A percentile compares a stretch with the other conserved stretches of the same genome.
Conservation (phyloP, 768 basidiomycete species). For the Neoboletus magnificus region DNA sequence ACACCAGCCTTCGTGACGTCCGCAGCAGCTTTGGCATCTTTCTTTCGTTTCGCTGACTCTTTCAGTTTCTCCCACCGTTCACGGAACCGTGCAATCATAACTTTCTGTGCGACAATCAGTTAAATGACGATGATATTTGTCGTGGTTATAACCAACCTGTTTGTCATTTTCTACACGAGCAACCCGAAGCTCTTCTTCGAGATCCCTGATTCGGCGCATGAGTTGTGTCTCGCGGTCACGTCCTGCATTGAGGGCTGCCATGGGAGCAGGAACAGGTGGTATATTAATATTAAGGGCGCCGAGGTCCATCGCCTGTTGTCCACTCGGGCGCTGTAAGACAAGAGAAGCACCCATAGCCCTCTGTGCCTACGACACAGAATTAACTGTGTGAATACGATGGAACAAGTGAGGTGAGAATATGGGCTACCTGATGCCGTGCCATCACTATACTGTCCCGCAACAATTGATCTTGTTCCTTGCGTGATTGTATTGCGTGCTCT, state of each 20-base stretch:
- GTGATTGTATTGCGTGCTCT: slow-evolving; percentile 61
- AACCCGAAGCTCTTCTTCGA: slow-evolving; percentile 72
- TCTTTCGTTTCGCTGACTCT: slow-evolving; percentile 83
- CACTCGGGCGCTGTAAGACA: slow-evolving; percentile 45
- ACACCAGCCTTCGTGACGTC: slow-evolving; percentile 44
- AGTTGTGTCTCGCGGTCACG: slow-evolving; percentile 55
- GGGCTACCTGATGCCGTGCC: slow-evolving; percentile 60
- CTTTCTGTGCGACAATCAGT: slow-evolving; percentile 51
- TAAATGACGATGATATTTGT: slow-evolving; percentile 7
- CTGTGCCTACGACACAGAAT: slow-evolving; percentile 55
- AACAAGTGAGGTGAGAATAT: background rate
- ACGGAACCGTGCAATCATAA: slow-evolving; percentile 77
- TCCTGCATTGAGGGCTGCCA: slow-evolving; percentile 49
- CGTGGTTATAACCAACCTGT: slow-evolving; percentile 48
- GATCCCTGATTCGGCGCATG: slow-evolving; percentile 57
- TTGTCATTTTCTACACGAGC: slow-evolving; percentile 76
- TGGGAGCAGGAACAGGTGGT: slow-evolving; percentile 43
- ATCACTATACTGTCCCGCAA: slow-evolving; percentile 78
- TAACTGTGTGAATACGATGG: slow-evolving; percentile 1
- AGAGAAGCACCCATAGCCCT: slow-evolving; percentile 72
- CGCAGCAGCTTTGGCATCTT: slow-evolving; percentile 61
- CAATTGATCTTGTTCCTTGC: slow-evolving; percentile 76
- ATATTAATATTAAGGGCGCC: slow-evolving; percentile 56
- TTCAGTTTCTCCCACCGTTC: slow-evolving; percentile 90
- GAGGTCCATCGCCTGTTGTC: slow-evolving; percentile 46